A percentile compares a stretch with the other conserved stretches of the same genome.
phyloP scores from a whole-genome alignment of 257 asterid species.

The Agastache rugosa region DNA sequence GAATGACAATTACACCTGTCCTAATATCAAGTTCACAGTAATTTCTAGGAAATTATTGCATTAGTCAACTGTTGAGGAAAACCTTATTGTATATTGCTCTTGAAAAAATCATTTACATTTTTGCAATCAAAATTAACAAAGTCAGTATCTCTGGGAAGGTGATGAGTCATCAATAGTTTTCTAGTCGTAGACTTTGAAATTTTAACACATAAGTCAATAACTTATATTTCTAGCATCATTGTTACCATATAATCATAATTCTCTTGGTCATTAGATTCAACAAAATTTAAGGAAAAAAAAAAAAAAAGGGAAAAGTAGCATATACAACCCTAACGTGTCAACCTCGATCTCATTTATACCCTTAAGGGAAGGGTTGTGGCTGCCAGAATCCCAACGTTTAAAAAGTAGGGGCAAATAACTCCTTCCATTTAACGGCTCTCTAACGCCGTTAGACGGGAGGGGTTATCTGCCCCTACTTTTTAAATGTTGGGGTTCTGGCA shows the following conservation, averaged over 20 bases:
- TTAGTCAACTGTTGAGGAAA: not conserved
- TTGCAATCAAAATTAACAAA: not conserved
- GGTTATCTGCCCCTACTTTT: no score
- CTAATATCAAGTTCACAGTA: not conserved
- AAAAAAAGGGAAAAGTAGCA: no score
- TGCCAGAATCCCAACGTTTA: no score
- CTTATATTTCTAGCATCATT: not conserved
- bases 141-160: not conserved
- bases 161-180: not conserved
- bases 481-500: no score
- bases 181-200: not conserved
- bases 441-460: no score
- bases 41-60: not conserved
- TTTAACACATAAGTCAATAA: not conserved
- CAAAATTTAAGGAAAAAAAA: not conserved
- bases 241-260: not conserved
- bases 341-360: no score
- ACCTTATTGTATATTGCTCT: not conserved
- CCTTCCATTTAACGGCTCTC: no score
- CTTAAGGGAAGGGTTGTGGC: no score
- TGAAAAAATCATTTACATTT: not conserved
- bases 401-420: no score
- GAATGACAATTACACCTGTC: not conserved
- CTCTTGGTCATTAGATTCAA: not conserved
- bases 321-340: no score